A percentile compares a stretch with the other conserved stretches of the same genome.
Conservation (phyloP, 1,284 basidiomycete species). For the Fomitiporia mediterranea region DNA sequence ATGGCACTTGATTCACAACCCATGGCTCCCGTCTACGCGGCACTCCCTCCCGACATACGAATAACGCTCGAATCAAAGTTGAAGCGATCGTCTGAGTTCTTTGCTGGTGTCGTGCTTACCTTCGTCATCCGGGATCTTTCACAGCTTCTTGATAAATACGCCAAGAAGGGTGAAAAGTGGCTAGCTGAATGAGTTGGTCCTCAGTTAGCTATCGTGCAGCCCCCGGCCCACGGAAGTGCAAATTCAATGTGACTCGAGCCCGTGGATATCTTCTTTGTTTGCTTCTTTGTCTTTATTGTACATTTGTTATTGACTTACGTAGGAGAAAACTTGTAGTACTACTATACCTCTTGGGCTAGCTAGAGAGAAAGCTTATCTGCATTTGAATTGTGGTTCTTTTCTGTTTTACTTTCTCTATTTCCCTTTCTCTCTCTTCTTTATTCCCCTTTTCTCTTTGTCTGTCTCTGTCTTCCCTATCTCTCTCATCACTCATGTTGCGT, state of each 20-base stretch:
- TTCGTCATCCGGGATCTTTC: slow-evolving; percentile 87
- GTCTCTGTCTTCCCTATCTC: too few relatives aligned
- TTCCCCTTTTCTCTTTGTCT: too few relatives aligned
- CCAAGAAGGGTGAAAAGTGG: slow-evolving; percentile 87
- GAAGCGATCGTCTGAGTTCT: slow-evolving; percentile 83
- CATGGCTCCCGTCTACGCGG: slow-evolving; percentile 63
- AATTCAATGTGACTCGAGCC: too few relatives aligned
- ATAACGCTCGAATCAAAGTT: slow-evolving; percentile 69
- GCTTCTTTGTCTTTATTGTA: slow-evolving; percentile 12
- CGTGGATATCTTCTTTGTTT: not conserved
- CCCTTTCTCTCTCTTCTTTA: not conserved
- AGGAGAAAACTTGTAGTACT: slow-evolving; percentile 17
- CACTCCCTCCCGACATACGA: slow-evolving; percentile 62
- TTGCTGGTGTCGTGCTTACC: slow-evolving; percentile 83
- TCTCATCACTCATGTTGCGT: slow-evolving; percentile 9
- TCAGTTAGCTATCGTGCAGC: slow-evolving; percentile 1
- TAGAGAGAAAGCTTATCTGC: slow-evolving; percentile 20
- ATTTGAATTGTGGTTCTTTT: slow-evolving; percentile 12
- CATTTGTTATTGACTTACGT: slow-evolving; percentile 16
- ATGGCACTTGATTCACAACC: slow-evolving; percentile 63
- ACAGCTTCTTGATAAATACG: slow-evolving; percentile 86
- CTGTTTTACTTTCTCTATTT: not conserved
- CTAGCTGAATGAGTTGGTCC: slow-evolving; percentile 57
- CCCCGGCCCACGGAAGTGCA: too few relatives aligned
- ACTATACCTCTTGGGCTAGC: slow-evolving; percentile 16